Evolutionary conservation across 148 eudicot species (phyloP).

Genomic region (Fallopia convolvulus): DNA sequence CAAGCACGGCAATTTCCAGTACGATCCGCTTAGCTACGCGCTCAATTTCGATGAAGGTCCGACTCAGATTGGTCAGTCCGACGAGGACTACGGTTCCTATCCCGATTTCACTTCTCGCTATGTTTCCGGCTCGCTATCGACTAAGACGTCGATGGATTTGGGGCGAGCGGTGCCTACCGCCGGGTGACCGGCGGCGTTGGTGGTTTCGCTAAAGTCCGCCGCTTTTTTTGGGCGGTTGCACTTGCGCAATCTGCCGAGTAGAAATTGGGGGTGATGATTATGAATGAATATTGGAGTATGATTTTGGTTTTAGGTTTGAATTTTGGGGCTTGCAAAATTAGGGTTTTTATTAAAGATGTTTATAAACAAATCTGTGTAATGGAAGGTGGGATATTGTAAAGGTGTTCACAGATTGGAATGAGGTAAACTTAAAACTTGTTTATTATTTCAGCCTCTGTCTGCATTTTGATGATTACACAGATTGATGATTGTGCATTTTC

Average conservation of each 20-base stretch:
- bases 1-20: conserved; percentile 37
- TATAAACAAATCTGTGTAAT: conserved; percentile 1
- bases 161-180: background rate
- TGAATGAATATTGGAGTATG: background rate
- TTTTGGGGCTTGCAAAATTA: background rate
- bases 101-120: conserved; percentile 29
- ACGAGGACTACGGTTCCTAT: conserved; percentile 25
- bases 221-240: background rate
- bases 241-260: background rate
- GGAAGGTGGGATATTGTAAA: background rate
- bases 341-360: background rate
- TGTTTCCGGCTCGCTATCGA: background rate
- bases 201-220: background rate
- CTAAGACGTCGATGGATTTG: background rate
- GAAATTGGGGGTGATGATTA: background rate
- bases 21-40: conserved; percentile 67
- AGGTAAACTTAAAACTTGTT: background rate
- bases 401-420: background rate
- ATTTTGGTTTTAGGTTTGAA: background rate
- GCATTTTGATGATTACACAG: background rate
- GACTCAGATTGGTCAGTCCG: conserved; percentile 27
- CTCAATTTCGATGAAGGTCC: conserved; percentile 70
- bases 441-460: background rate
- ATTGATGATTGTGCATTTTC: background rate
- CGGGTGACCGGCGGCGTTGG: background rate